Conservation (phyloP, 306 rosid genomes). For the Calophaca sinica region DNA sequence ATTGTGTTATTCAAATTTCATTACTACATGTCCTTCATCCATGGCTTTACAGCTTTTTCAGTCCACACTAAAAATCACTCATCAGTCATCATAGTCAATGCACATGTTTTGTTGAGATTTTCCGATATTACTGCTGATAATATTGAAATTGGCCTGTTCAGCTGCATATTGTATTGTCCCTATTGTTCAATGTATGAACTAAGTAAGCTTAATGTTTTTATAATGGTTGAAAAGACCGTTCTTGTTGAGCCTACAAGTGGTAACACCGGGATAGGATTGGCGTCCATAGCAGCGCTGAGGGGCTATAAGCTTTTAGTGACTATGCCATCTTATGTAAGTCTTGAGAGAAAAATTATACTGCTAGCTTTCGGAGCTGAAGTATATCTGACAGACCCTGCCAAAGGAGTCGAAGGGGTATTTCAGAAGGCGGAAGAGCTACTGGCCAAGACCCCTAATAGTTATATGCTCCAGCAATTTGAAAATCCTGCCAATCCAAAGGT, state of each 20-base stretch:
- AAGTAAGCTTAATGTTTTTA: constrained; percentile 33
- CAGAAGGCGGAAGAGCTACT: constrained; percentile 65
- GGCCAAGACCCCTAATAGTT: constrained; percentile 61
- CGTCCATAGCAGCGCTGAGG: constrained; percentile 72
- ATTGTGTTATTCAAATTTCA: constrained; percentile 1
- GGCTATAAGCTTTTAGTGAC: constrained; percentile 69
- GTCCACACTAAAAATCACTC: not conserved
- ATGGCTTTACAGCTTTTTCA: not conserved
- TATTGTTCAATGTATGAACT: constrained; percentile 42
- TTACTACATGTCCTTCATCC: not conserved
- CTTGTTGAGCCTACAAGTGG: constrained; percentile 83
- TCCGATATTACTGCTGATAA: constrained; percentile 11
- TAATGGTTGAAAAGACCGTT: constrained; percentile 59
- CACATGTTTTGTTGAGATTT: constrained; percentile 5
- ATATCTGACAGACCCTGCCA: constrained; percentile 66
- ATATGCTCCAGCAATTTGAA: constrained; percentile 62
- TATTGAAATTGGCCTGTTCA: constrained; percentile 26
- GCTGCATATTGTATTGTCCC: not conserved
- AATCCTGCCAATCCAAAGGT: constrained; percentile 82
- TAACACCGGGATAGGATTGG: constrained; percentile 89
- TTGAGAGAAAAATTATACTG: constrained; percentile 73
- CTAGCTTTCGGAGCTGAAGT: constrained; percentile 88
- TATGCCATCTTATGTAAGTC: constrained; percentile 69
- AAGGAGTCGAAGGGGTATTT: constrained; percentile 59
- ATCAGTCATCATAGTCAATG: constrained; percentile 11